Evolutionary conservation across 2,329 filamentous ascomycete genomes (phyloP).

Genomic region (Diaporthe capsici): DNA sequence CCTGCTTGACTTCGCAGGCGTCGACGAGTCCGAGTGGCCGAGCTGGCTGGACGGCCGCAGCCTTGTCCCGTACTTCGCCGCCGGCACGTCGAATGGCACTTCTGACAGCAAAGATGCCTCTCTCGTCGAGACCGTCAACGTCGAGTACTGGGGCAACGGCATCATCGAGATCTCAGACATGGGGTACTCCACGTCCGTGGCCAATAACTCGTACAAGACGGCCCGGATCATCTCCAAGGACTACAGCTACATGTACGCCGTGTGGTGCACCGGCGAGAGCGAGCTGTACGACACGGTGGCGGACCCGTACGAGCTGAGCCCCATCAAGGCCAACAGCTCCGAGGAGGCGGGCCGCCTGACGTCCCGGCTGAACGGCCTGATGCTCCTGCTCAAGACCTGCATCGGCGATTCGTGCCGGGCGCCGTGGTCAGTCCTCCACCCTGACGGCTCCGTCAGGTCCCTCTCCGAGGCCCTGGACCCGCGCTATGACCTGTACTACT

Average conservation of each 20-base stretch:
- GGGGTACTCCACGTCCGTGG: conserved; percentile 43
- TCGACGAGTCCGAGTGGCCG: conserved; percentile 46
- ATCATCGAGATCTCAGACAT: conserved; percentile 56
- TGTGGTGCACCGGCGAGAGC: conserved; percentile 78
- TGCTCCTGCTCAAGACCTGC: conserved; percentile 74
- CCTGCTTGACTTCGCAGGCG: conserved; percentile 62
- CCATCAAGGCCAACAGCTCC: conserved; percentile 53
- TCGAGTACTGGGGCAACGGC: conserved; percentile 69
- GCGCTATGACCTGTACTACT: conserved; percentile 67
- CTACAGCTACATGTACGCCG: conserved; percentile 76
- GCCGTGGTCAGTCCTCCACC: conserved; percentile 73
- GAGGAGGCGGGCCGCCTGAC: conserved; percentile 54
- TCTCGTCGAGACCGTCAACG: conserved; percentile 68
- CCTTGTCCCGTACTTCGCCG: conserved; percentile 67
- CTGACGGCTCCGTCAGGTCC: conserved; percentile 63
- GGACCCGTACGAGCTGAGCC: conserved; percentile 67
- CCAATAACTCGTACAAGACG: conserved; percentile 73
- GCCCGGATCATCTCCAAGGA: conserved; percentile 65
- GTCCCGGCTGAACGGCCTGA: conserved; percentile 69
- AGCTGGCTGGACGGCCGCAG: conserved; percentile 44
- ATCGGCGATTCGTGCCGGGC: conserved; percentile 65
- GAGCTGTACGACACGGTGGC: conserved; percentile 75
- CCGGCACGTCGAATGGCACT: conserved; percentile 58
- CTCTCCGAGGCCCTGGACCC: conserved; percentile 64
- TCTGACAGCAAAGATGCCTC: conserved; percentile 45